Conservation (phyloP, 2,329 filamentous ascomycete genomes). For the Magnaporthales sp. region DNA sequence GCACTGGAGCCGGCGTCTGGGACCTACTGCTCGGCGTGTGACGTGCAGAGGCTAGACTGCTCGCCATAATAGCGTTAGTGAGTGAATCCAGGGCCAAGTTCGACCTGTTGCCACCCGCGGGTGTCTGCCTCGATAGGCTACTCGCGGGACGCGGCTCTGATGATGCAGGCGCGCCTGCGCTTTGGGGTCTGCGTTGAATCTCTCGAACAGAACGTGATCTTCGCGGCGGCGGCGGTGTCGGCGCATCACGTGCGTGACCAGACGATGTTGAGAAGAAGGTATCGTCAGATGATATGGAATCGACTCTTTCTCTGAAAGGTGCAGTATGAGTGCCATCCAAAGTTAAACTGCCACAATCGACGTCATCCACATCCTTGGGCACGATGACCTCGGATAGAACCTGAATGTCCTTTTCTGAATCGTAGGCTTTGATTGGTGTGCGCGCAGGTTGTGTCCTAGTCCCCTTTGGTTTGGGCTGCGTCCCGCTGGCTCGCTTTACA, state of each 20-base stretch:
- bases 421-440: not conserved
- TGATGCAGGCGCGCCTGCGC: not conserved
- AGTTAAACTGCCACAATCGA: not conserved
- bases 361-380: not conserved
- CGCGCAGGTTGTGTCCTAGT: not conserved
- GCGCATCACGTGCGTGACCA: not conserved
- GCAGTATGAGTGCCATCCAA: not conserved
- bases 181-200: not conserved
- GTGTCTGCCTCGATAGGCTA: not conserved
- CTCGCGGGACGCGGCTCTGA: not conserved
- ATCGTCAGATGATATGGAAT: slow-evolving; percentile 29
- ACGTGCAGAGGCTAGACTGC: slow-evolving; percentile 60
- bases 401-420: not conserved
- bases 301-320: not conserved
- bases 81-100: slow-evolving; percentile 49
- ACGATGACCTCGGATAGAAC: not conserved
- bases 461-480: not conserved
- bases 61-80: slow-evolving; percentile 66
- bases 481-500: not conserved
- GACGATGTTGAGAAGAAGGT: slow-evolving; percentile 33
- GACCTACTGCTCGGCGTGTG: slow-evolving; percentile 25
- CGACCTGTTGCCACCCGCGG: not conserved
- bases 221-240: not conserved
- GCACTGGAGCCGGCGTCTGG: slow-evolving; percentile 27
- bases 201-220: not conserved